Evolutionary conservation across 805 yeast species (phyloP).

Genomic region (Yarrowia sp.): DNA sequence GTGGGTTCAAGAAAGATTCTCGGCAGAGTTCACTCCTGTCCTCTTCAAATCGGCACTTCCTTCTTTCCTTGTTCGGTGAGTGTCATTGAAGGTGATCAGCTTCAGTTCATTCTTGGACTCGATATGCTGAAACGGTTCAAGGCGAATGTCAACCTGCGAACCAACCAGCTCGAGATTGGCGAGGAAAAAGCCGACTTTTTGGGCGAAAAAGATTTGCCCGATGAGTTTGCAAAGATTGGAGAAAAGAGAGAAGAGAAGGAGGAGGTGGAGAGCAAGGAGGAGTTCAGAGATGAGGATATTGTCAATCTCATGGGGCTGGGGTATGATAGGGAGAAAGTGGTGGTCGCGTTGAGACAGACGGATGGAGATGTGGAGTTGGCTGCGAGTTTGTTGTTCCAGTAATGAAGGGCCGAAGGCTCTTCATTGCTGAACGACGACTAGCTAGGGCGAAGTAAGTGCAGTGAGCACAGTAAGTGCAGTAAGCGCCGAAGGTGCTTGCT

Average conservation of each 20-base stretch:
- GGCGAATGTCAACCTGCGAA: conserved; percentile 71
- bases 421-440: too few relatives aligned
- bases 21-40: conserved; percentile 88
- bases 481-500: too few relatives aligned
- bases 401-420: too few relatives aligned
- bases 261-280: background rate
- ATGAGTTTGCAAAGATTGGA: conserved; percentile 31
- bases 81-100: conserved; percentile 55
- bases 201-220: conserved; percentile 67
- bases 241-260: conserved; percentile 30
- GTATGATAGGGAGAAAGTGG: conserved; percentile 61
- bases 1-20: conserved; percentile 78
- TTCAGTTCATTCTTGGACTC: conserved; percentile 77
- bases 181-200: conserved; percentile 70
- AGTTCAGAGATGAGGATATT: conserved; percentile 42
- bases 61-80: conserved; percentile 67
- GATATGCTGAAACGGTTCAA: conserved; percentile 89
- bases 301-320: conserved; percentile 64
- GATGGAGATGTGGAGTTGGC: conserved; percentile 83
- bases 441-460: too few relatives aligned
- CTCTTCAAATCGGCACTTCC: conserved; percentile 68
- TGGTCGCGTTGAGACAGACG: conserved; percentile 61
- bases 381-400: conserved; percentile 65
- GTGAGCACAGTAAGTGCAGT: too few relatives aligned
- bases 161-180: conserved; percentile 66